Conservation (phyloP, 208 protist species). For the Leishmania aethiopica region DNA sequence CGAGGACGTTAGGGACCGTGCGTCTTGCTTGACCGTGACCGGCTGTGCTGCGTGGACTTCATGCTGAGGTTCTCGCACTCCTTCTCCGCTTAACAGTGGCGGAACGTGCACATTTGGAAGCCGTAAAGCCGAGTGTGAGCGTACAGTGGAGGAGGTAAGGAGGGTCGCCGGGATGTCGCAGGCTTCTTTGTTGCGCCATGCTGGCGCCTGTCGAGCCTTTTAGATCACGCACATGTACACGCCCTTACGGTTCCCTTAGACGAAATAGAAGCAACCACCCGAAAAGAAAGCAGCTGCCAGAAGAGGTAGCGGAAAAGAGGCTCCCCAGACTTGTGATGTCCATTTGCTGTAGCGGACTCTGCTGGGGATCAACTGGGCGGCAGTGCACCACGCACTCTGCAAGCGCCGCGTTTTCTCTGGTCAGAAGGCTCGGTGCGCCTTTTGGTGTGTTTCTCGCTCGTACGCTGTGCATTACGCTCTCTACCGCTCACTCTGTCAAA, state of each 20-base stretch:
- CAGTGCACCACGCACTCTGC: neutral
- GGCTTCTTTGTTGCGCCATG: no score
- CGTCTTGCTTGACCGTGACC: neutral
- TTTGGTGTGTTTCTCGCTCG: neutral
- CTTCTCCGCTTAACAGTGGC: neutral
- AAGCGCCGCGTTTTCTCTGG: neutral
- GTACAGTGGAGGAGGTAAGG: no score
- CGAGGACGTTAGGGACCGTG: neutral
- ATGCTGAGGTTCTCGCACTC: no score
- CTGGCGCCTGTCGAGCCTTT: neutral
- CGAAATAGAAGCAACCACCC: neutral
- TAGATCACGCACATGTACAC: conserved; percentile 2
- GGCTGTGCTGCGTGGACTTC: neutral
- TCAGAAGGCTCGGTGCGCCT: neutral
- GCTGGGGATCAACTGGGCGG: neutral
- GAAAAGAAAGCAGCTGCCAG: neutral
- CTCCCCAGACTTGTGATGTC: neutral
- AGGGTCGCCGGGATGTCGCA: neutral
- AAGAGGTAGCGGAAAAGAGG: neutral
- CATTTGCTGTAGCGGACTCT: neutral
- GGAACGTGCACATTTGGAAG: neutral
- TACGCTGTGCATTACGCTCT: neutral
- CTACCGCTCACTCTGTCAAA: neutral
- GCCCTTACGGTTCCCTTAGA: neutral
- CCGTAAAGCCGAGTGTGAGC: neutral